Evolutionary conservation across 148 eudicot species (phyloP).

Genomic region (Chenopodium suecicum): DNA sequence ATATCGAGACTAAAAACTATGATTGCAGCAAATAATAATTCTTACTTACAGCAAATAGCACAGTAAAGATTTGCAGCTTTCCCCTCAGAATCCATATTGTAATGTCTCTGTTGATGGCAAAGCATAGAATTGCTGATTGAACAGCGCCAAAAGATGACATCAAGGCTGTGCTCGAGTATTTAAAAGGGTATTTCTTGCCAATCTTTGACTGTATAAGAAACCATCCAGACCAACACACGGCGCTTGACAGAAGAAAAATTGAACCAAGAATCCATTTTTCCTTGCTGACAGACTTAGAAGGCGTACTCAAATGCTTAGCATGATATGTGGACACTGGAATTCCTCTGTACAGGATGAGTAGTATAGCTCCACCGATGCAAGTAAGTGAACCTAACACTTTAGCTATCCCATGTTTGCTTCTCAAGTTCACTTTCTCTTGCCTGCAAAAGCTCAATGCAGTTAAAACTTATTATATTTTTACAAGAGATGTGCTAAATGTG

Average conservation of each 20-base stretch:
- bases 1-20: background rate
- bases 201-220: slow-evolving; percentile 65
- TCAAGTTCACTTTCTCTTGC: slow-evolving; percentile 59
- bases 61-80: slow-evolving; percentile 44
- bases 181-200: slow-evolving; percentile 52
- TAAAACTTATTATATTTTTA: background rate
- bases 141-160: slow-evolving; percentile 60
- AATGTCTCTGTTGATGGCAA: slow-evolving; percentile 39
- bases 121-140: slow-evolving; percentile 49
- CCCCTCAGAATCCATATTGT: slow-evolving; percentile 64
- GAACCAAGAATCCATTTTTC: slow-evolving; percentile 49
- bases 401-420: slow-evolving; percentile 55
- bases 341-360: slow-evolving; percentile 62
- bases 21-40: background rate
- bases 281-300: slow-evolving; percentile 5
- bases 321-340: slow-evolving; percentile 28
- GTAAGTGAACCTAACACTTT: slow-evolving; percentile 55
- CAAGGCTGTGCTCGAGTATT: slow-evolving; percentile 60
- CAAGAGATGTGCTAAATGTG: background rate
- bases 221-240: slow-evolving; percentile 70
- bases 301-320: slow-evolving; percentile 17
- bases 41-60: slow-evolving; percentile 59
- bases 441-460: slow-evolving; percentile 34
- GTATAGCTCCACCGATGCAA: slow-evolving; percentile 50
- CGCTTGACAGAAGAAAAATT: slow-evolving; percentile 40